Evolutionary conservation across 2,329 filamentous ascomycete genomes (phyloP).

Genomic region (Penicillium sp.): DNA sequence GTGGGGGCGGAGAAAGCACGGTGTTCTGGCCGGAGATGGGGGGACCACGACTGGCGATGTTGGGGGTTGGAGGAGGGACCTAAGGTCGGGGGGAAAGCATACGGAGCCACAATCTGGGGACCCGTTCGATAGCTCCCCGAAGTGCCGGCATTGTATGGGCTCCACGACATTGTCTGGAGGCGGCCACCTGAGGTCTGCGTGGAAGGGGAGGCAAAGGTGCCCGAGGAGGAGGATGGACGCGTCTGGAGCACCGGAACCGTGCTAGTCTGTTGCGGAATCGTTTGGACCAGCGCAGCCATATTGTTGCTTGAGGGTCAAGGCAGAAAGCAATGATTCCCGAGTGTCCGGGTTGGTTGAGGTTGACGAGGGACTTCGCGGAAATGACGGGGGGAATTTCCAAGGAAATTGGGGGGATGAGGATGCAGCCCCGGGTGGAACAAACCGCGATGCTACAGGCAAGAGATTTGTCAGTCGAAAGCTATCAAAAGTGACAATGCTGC

Average conservation of each 20-base stretch:
- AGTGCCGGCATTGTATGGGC: slow-evolving; percentile 38
- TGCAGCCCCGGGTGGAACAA: slow-evolving; percentile 15
- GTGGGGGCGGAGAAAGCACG: slow-evolving; percentile 51
- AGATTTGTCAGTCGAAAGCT: slow-evolving; percentile 24
- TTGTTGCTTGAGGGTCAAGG: slow-evolving; percentile 37
- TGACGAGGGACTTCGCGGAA: slow-evolving; percentile 16
- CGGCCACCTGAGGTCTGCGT: slow-evolving; percentile 34
- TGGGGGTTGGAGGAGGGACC: slow-evolving; percentile 48
- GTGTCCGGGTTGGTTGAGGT: slow-evolving; percentile 18
- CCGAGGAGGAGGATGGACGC: slow-evolving; percentile 59
- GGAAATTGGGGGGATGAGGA: slow-evolving; percentile 10
- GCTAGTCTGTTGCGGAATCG: slow-evolving; percentile 68
- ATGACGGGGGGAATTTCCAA: slow-evolving; percentile 3
- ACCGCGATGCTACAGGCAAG: slow-evolving; percentile 16
- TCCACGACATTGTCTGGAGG: slow-evolving; percentile 38
- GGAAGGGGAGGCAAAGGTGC: slow-evolving; percentile 45
- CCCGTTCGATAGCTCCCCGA: slow-evolving; percentile 44
- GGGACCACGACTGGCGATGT: slow-evolving; percentile 48
- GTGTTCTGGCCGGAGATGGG: slow-evolving; percentile 53
- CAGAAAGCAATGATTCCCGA: slow-evolving; percentile 14
- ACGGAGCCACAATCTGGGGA: slow-evolving; percentile 64
- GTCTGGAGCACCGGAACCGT: slow-evolving; percentile 71
- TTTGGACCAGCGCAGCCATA: slow-evolving; percentile 82
- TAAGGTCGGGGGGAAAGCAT: slow-evolving; percentile 68
- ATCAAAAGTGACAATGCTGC: slow-evolving; percentile 5